Percentiles rank a stretch among this genome's conserved stretches.
phyloP scores from a whole-genome alignment of 2,329 filamentous ascomycete species.

The Neopestalotiopsis rosae region DNA sequence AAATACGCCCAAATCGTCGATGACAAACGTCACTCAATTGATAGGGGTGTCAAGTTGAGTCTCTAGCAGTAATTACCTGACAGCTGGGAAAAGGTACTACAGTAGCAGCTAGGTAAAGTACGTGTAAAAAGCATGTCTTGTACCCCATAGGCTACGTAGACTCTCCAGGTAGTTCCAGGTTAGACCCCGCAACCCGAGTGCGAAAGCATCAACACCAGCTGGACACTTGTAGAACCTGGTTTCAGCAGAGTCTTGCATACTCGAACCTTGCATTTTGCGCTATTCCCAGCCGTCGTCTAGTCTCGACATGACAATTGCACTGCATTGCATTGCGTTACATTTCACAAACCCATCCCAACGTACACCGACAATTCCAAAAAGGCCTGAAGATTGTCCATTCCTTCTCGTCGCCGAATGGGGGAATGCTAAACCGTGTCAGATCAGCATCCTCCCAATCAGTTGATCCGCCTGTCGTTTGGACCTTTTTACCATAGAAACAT shows the following conservation, averaged over 20 bases:
- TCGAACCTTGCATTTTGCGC: neutral
- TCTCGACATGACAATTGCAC: neutral
- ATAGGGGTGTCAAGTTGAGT: neutral
- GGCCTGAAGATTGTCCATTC: neutral
- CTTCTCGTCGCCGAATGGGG: neutral
- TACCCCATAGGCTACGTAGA: neutral
- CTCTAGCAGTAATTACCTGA: neutral
- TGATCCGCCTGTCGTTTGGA: neutral
- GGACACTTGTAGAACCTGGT: neutral
- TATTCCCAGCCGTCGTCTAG: neutral
- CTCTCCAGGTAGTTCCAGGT: neutral
- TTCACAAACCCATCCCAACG: neutral
- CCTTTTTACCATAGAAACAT: neutral
- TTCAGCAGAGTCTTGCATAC: conserved; percentile 1
- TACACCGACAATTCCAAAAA: neutral
- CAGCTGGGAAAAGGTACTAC: neutral
- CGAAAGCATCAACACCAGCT: neutral
- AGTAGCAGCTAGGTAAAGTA: too few relatives aligned
- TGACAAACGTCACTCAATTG: neutral
- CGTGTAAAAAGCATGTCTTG: neutral
- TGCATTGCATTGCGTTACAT: neutral
- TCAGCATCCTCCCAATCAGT: neutral
- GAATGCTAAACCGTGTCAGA: neutral
- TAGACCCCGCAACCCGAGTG: neutral
- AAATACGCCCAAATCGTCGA: neutral